phyloP scores from a whole-genome alignment of 225 moss, liverwort and hornwort species.

The Straminergon stramineum region DNA sequence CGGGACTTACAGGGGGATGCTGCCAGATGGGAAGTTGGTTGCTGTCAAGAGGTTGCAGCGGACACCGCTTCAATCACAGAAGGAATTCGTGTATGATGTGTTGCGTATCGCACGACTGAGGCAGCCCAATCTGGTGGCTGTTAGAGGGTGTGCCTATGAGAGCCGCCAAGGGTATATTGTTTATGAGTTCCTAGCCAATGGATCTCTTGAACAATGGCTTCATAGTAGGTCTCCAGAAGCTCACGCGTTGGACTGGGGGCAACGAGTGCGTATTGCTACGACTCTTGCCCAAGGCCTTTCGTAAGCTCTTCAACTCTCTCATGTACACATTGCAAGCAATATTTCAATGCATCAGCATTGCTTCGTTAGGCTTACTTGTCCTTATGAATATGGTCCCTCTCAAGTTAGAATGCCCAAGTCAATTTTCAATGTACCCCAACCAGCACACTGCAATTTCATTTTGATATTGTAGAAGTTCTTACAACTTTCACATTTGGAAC shows the following conservation, averaged over 20 bases:
- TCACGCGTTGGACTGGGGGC: slow-evolving; percentile 65
- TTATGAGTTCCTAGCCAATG: slow-evolving; percentile 74
- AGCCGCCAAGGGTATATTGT: slow-evolving; percentile 65
- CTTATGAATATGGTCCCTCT: too few species aligned
- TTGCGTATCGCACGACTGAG: slow-evolving; percentile 70
- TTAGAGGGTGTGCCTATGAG: slow-evolving; percentile 76
- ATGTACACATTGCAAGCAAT: background rate
- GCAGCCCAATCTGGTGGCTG: slow-evolving; percentile 72
- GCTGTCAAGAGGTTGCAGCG: slow-evolving; percentile 69
- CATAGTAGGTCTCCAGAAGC: slow-evolving; percentile 40
- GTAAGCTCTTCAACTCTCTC: slow-evolving; percentile 27
- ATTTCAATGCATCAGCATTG: too few species aligned
- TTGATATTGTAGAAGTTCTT: background rate
- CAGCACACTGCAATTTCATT: background rate
- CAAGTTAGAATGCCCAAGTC: background rate
- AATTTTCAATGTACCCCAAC: background rate
- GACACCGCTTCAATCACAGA: slow-evolving; percentile 68
- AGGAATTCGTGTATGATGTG: slow-evolving; percentile 83
- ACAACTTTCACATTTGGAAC: background rate
- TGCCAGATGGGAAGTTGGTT: slow-evolving; percentile 55
- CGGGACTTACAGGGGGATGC: slow-evolving; percentile 52
- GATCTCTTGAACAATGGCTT: slow-evolving; percentile 75
- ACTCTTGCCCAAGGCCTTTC: slow-evolving; percentile 78
- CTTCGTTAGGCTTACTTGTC: background rate
- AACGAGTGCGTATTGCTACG: slow-evolving; percentile 74